Conservation (phyloP, 495 filamentous ascomycete genomes). For the Lasiosphaeriaceae sp. region DNA sequence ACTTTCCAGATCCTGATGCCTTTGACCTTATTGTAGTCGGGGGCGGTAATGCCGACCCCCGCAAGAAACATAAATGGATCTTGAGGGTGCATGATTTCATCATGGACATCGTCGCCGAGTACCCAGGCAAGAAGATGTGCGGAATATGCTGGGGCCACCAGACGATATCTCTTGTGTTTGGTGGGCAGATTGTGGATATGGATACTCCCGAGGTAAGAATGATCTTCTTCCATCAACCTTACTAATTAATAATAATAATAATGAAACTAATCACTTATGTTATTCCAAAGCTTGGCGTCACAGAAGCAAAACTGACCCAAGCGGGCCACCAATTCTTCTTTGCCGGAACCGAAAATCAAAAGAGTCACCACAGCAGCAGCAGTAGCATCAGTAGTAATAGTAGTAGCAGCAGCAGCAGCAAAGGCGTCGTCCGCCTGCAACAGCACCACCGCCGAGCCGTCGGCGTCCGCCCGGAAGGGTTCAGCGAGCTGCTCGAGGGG, state of each 20-base stretch:
- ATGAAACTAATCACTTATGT: too few species aligned
- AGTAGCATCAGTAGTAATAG: not conserved
- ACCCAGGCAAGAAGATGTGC: constrained; percentile 39
- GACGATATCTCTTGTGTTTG: constrained; percentile 39
- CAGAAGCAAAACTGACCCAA: constrained; percentile 31
- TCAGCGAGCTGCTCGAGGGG: constrained; percentile 32
- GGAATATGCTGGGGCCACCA: constrained; percentile 51
- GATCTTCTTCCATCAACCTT: not conserved
- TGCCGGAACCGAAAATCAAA: too few species aligned
- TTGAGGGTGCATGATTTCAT: constrained; percentile 41
- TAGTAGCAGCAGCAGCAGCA: not conserved
- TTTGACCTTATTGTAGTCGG: constrained; percentile 48
- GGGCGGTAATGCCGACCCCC: constrained; percentile 45
- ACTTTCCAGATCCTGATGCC: constrained; percentile 35
- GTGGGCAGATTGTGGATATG: constrained; percentile 38
- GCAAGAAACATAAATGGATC: constrained; percentile 41
- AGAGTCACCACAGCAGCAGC: too few species aligned
- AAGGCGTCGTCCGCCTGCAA: constrained; percentile 26
- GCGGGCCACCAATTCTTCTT: constrained; percentile 36
- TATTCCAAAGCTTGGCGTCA: constrained; percentile 38
- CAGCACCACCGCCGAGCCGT: constrained; percentile 46
- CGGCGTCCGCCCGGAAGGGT: constrained; percentile 26
- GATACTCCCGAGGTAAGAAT: constrained; percentile 33
- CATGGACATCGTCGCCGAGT: constrained; percentile 29
- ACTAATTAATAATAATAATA: not conserved